phyloP scores from a whole-genome alignment of 2,329 filamentous ascomycete species.

The Aureobasidium zeae region DNA sequence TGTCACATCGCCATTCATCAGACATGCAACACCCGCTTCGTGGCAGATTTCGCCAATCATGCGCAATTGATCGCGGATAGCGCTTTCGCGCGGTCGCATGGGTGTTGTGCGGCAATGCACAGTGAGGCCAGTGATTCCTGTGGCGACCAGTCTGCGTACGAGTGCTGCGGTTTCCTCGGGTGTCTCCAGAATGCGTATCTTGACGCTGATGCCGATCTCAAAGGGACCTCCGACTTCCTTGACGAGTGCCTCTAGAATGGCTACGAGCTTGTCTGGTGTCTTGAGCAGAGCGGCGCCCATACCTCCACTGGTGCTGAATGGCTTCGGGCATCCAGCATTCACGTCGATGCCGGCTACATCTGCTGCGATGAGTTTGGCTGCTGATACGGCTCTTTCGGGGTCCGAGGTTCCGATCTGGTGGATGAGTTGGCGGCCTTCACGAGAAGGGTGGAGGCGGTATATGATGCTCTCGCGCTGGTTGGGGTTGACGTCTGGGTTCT shows the following conservation, averaged over 20 bases:
- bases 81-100: conserved; percentile 84
- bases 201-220: conserved; percentile 90
- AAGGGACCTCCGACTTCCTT: conserved; percentile 65
- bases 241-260: conserved; percentile 77
- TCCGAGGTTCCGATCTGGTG: conserved; percentile 89
- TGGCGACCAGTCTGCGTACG: conserved; percentile 68
- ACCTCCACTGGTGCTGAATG: conserved; percentile 84
- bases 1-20: conserved; percentile 91
- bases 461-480: conserved; percentile 56
- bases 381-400: conserved; percentile 71
- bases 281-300: conserved; percentile 90
- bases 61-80: conserved; percentile 72
- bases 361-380: conserved; percentile 70
- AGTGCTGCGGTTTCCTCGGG: conserved; percentile 65
- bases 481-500: conserved; percentile 45
- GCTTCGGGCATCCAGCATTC: conserved; percentile 96
- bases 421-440: conserved; percentile 66
- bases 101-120: conserved; percentile 93
- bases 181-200: conserved; percentile 80
- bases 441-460: conserved; percentile 70
- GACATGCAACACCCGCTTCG: conserved; percentile 76
- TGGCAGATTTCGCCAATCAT: conserved; percentile 77
- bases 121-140: conserved; percentile 85
- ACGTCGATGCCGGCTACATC: conserved; percentile 94
- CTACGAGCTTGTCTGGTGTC: conserved; percentile 72